Base-by-base conservation (phyloP, 108 stramenopile genomes). In the Cyclostephanos invisitatus region DNA sequence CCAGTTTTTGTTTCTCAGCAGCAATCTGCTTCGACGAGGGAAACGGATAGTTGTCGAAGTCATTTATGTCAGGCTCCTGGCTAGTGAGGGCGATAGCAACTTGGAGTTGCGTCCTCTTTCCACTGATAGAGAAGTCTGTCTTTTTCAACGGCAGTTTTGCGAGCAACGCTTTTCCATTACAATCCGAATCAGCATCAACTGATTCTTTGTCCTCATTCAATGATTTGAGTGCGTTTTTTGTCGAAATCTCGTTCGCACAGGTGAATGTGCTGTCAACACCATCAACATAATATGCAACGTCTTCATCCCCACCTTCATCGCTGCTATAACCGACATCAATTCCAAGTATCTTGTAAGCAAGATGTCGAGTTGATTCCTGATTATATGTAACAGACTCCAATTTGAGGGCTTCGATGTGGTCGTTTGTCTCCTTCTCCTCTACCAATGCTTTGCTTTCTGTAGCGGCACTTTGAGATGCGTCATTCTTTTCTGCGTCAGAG, bases 221-320 rank as follows among this genome's bases (percentile, higher is more conserved):
- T 2, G 49, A 14, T 24, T 59, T 22, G 29, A 15, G 40, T 17
- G 53, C 24, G 28, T 36, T 21, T 24, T 65, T 37, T 3, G 46
- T 35, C 49, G 68, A 3, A 24, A 66, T 42, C 68, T 84, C 79
- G 6, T 35, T 32, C 11, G 54, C n/a, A 18, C 37, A 64, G 18
- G 85, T 75, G 48, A 89, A 94, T 5, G 93, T 83, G 29, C 75
- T 68, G 73, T 94, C 93, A 36, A 94, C 85, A 15, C 93, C 93
- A 82, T 94, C 93, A 48, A 90, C 76, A 53, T 77, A 94, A 70
- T 83, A 90, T 24, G 85, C 88, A 70, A 85, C 77, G 22, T 90
- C 88, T 65, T 94, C 93, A 60, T 89, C 88, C n/a, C 93, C 93
- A 44, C 91, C 93, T 86, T 95, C 93, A 57, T 95, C 93, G 62